Percentiles rank a stretch among this genome's conserved stretches.
Conservation (phyloP, 768 basidiomycete genomes). For the Lactarius hatsudake region DNA sequence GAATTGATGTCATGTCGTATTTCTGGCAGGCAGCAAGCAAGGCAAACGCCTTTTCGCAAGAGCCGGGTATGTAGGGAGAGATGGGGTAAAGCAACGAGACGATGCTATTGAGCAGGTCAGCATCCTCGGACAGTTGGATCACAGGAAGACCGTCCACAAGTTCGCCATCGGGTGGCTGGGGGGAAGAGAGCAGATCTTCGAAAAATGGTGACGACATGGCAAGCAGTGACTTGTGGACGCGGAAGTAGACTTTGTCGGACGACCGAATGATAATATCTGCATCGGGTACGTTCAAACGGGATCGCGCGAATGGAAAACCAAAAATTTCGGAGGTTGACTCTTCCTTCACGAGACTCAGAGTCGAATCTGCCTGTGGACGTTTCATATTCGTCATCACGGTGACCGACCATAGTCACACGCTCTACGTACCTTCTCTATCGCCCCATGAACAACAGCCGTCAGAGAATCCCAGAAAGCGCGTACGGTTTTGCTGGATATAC, state of each 20-base stretch:
- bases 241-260: conserved; percentile 32
- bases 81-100: conserved; percentile 5
- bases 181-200: not conserved
- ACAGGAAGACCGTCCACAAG: conserved; percentile 16
- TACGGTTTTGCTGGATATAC: not conserved
- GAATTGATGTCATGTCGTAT: not conserved
- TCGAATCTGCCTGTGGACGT: not conserved
- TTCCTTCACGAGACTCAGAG: not conserved
- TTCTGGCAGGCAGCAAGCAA: conserved; percentile 22
- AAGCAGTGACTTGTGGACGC: conserved; percentile 33
- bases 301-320: not conserved
- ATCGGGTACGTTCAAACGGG: not conserved
- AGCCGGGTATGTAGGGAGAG: not conserved
- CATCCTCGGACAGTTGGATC: conserved; percentile 14
- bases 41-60: not conserved
- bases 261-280: conserved; percentile 31
- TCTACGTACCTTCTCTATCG: not conserved
- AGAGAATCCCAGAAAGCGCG: not conserved
- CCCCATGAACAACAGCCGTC: not conserved
- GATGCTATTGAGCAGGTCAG: conserved; percentile 9
- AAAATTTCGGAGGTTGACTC: not conserved
- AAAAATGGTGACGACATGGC: not conserved
- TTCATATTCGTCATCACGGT: not conserved
- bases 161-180: not conserved
- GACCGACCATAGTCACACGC: not conserved